phyloP scores from a whole-genome alignment of 1,284 basidiomycete genomes.

The Marasmius tenuissimus region DNA sequence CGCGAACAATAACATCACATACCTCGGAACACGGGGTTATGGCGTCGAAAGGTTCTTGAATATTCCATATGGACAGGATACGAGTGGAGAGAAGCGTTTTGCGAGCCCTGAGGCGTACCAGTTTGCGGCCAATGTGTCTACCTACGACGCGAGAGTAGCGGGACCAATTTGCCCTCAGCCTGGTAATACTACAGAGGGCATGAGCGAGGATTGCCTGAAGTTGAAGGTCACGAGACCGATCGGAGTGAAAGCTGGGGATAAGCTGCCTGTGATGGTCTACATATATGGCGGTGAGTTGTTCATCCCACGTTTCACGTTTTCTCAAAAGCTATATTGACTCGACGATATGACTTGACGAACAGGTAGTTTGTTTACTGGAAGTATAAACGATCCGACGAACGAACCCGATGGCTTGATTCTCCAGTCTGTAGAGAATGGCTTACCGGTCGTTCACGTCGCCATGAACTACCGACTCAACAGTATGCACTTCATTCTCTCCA shows the following conservation, averaged over 20 bases:
- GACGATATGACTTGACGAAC: background rate
- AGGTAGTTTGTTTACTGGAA: slow-evolving; percentile 1
- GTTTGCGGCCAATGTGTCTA: background rate
- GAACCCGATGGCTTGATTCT: background rate
- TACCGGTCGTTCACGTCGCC: slow-evolving; percentile 2
- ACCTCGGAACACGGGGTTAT: background rate
- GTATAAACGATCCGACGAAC: background rate
- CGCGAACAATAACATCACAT: background rate
- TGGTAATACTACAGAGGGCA: background rate
- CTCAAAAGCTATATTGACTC: background rate
- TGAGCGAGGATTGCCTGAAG: slow-evolving; percentile 6
- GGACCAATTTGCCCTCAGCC: slow-evolving; percentile 2
- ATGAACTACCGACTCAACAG: slow-evolving; percentile 6
- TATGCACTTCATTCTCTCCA: background rate
- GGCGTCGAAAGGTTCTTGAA: slow-evolving; percentile 3
- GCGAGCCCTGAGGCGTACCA: background rate
- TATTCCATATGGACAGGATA: slow-evolving; percentile 1
- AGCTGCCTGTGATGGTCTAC: slow-evolving; percentile 1
- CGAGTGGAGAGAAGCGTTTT: background rate
- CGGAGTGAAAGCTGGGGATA: background rate
- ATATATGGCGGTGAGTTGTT: slow-evolving; percentile 3
- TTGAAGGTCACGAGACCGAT: background rate
- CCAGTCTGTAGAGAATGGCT: background rate
- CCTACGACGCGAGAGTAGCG: background rate
- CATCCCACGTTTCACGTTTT: no score